Conservation (phyloP, 2,329 filamentous ascomycete genomes). For the Monascus ruber region DNA sequence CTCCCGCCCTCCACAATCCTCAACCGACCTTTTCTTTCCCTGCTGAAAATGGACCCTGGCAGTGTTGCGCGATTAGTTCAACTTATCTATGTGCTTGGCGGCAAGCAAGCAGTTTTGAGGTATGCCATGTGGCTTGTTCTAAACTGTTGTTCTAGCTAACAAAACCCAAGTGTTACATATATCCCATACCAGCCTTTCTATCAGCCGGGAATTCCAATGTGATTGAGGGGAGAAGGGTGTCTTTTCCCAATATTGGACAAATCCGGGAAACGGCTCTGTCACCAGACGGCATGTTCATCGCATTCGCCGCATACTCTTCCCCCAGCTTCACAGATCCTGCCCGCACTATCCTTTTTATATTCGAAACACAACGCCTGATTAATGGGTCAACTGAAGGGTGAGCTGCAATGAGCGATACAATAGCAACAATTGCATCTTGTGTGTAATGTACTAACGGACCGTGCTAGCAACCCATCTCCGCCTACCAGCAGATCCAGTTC, state of each 20-base stretch:
- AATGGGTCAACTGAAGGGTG: conserved; percentile 4
- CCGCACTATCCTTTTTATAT: conserved; percentile 3
- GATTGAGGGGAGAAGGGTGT: neutral
- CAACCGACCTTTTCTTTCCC: neutral
- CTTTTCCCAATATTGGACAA: conserved; percentile 2
- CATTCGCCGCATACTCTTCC: conserved; percentile 2
- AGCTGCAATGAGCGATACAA: neutral
- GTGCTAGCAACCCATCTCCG: neutral
- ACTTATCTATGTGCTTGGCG: conserved; percentile 4
- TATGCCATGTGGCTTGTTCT: neutral
- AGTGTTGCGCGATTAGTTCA: conserved; percentile 6
- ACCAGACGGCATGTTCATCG: conserved; percentile 3
- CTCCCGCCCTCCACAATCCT: neutral
- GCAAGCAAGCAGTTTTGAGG: conserved; percentile 3
- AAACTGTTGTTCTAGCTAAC: neutral
- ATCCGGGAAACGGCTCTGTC: conserved; percentile 9
- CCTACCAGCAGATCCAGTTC: conserved; percentile 6
- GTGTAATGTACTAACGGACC: neutral
- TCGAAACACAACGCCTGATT: conserved; percentile 5
- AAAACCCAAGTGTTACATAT: conserved; percentile 5
- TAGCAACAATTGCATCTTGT: neutral
- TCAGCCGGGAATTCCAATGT: neutral
- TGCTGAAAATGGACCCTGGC: neutral
- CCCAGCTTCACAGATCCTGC: conserved; percentile 1
- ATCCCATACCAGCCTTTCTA: neutral